Percentiles rank a stretch among this genome's conserved stretches.
Conservation (phyloP, 108 stramenopile genomes). For the Schizochytrium sp. region DNA sequence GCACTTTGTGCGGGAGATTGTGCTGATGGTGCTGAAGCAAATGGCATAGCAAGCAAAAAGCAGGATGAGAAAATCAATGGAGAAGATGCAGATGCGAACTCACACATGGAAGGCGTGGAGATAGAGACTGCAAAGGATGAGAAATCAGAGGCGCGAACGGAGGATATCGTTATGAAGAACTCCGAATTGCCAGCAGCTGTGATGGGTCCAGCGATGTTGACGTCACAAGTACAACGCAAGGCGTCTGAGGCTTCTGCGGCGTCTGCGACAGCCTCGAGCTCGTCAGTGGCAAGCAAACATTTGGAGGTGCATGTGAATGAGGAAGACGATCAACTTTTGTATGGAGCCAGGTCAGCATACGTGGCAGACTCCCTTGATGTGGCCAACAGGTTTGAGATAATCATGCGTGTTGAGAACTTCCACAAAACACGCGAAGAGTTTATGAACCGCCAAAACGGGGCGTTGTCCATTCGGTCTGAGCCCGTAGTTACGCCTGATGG, state of each 20-base stretch:
- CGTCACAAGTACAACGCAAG: background rate
- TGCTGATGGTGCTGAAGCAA: no score
- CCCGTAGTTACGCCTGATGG: constrained; percentile 5
- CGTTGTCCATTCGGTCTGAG: background rate
- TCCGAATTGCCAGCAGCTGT: no score
- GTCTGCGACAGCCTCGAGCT: background rate
- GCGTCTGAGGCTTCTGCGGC: background rate
- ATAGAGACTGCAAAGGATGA: no score
- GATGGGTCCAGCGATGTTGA: background rate
- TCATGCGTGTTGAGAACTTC: background rate
- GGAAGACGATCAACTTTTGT: background rate
- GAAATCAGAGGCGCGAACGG: no score
- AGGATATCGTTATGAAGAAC: no score
- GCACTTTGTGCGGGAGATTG: no score
- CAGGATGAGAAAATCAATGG: no score
- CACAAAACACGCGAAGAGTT: background rate
- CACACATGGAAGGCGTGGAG: no score
- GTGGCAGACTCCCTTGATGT: background rate
- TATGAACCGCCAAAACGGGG: background rate
- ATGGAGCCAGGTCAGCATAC: background rate
- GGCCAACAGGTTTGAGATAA: background rate
- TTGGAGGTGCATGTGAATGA: constrained; percentile 23
- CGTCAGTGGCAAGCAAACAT: background rate
- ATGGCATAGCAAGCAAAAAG: no score
- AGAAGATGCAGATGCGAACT: no score